Evolutionary conservation across 306 rosid genomes (phyloP), one percentile per base, ranked within the genome.

Genomic region (Coriaria nepalensis): DNA sequence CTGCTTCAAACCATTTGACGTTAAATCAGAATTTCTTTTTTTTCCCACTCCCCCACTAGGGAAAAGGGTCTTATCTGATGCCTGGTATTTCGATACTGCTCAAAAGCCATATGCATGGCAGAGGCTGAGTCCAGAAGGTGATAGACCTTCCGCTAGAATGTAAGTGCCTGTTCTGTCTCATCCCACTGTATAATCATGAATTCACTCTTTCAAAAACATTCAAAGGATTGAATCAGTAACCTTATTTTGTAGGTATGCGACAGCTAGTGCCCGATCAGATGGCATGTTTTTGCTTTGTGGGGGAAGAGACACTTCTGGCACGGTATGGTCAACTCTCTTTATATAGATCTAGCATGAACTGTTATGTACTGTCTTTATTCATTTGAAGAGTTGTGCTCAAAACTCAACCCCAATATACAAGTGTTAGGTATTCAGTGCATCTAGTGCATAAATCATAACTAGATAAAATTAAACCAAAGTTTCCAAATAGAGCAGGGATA

Each of bases 261-360:
- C 99, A 51, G 99, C 93, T 52, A 82, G 99, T 76, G 83, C 96
- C 43, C 99, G 99, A 50, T 78, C 99, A 66, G 99, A 92, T 75
- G 99, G 99, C 60, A 92, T 92, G 99, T 79, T 92, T 78, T 69
- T 92, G 70, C 88, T 92, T 60, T 92, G 99, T 55, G 99, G 99
- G 54, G 99, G 99, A 75, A 79, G 99, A 62, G 99, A 92, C 50
- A 53, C 87, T 67, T 73, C 96, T 59, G 96, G 96, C 61, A 67
- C 83, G 48, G 99, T 92, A 86, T 62, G 82, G 51, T 66, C 10
- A 37, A 52, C 51, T 63, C 64, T 52, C 66, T 60, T 35, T 51
- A 52, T 6, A 11, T 20, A 12, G 37, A 43, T 38, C 48, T 11
- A 15, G 36, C 45, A 10, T 42, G 39, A 35, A 43, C 42, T 47